phyloP scores from a whole-genome alignment of 352 stramenopile genomes.

The Globisporangium carolinianum region DNA sequence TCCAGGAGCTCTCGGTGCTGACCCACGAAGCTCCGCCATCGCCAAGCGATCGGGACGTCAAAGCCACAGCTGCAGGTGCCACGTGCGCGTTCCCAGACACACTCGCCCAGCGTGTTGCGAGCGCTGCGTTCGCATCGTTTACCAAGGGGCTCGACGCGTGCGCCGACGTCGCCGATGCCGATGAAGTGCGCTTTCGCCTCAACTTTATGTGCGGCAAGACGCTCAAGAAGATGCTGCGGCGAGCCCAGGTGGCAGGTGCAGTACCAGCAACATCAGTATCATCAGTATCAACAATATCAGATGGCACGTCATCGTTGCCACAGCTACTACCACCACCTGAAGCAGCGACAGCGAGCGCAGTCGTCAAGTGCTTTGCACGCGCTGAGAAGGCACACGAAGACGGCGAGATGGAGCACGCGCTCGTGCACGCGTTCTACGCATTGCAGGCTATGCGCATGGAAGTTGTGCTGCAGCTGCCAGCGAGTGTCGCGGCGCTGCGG shows the following conservation, averaged over 20 bases:
- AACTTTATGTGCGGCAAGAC: constrained; percentile 74
- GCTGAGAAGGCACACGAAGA: constrained; percentile 52
- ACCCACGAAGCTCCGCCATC: constrained; percentile 15
- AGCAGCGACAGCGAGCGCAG: constrained; percentile 10
- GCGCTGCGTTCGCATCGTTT: constrained; percentile 32
- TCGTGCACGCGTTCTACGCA: constrained; percentile 76
- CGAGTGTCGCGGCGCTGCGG: constrained; percentile 20
- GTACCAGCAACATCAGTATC: not conserved
- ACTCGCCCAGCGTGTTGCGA: constrained; percentile 24
- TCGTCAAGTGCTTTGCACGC: constrained; percentile 43
- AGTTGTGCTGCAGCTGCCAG: constrained; percentile 25
- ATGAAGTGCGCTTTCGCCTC: constrained; percentile 59
- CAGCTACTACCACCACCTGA: not conserved
- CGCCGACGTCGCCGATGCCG: constrained; percentile 19
- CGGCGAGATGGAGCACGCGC: constrained; percentile 58
- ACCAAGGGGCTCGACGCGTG: constrained; percentile 27
- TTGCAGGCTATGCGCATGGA: constrained; percentile 58
- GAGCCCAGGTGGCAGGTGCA: not conserved
- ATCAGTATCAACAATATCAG: no score
- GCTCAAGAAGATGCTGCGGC: constrained; percentile 40
- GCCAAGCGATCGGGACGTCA: constrained; percentile 4
- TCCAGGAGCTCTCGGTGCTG: constrained; percentile 57
- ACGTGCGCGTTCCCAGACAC: constrained; percentile 16
- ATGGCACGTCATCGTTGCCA: no score
- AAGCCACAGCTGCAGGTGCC: no score